Conservation (phyloP, 2,329 filamentous ascomycete genomes). For the Dactylellina drechsleri region DNA sequence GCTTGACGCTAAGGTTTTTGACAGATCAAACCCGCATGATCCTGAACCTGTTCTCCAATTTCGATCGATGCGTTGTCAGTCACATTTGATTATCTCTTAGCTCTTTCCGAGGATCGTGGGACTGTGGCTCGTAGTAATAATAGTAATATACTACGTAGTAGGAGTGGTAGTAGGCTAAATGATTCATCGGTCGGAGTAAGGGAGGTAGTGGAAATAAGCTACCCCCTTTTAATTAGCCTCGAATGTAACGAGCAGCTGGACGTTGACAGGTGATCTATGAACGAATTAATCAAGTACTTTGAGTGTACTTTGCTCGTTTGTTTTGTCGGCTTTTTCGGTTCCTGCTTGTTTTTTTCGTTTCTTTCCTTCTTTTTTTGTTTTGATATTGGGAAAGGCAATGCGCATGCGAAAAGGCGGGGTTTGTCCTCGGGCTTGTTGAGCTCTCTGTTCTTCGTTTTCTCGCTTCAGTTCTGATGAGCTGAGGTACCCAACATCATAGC, state of each 20-base stretch:
- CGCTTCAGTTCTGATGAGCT: not conserved
- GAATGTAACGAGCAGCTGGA: constrained; percentile 36
- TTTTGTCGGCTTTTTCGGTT: not conserved
- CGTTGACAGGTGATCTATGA: constrained; percentile 45
- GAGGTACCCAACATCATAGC: not conserved
- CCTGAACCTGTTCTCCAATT: constrained; percentile 2
- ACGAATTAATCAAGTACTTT: not conserved
- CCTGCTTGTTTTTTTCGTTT: too few species aligned
- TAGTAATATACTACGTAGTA: not conserved
- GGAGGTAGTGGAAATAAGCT: constrained; percentile 3
- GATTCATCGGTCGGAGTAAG: constrained; percentile 18
- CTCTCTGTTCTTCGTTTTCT: not conserved
- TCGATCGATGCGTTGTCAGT: constrained; percentile 46
- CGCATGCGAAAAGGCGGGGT: constrained; percentile 22
- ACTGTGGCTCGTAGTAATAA: not conserved
- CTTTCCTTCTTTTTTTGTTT: not conserved
- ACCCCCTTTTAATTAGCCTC: constrained; percentile 21
- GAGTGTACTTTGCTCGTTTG: not conserved
- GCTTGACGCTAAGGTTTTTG: constrained; percentile 11
- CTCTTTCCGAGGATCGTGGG: not conserved
- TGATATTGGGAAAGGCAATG: constrained; percentile 49
- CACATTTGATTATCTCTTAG: not conserved
- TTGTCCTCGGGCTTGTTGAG: constrained; percentile 15
- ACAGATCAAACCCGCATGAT: constrained; percentile 51
- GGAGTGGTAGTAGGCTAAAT: constrained; percentile 7